These are phyloP conservation scores for Amanita muscaria DNA, from an alignment of 768 basidiomycete species.

Conservation along the genomic window DNA sequence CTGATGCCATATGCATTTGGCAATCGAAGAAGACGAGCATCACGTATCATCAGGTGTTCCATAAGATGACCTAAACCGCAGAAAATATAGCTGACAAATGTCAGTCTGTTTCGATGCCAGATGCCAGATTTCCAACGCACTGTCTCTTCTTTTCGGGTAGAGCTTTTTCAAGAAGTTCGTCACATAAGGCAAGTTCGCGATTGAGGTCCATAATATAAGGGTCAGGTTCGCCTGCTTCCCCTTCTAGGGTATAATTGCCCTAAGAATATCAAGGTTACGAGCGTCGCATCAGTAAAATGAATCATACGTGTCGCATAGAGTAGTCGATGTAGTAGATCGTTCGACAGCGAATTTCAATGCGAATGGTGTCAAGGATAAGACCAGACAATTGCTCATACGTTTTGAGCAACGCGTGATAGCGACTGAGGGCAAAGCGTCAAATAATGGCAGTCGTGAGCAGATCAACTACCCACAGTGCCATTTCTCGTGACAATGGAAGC, in stretches of 20 bases:
- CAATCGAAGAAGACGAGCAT: slow-evolving; percentile 59
- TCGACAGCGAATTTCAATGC: slow-evolving; percentile 82
- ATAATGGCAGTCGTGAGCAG: neutral
- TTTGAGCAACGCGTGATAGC: slow-evolving; percentile 83
- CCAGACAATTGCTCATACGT: slow-evolving; percentile 88
- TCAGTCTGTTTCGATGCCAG: neutral
- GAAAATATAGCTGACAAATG: slow-evolving; percentile 64
- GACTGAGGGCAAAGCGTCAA: slow-evolving; percentile 36
- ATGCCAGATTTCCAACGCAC: slow-evolving; percentile 34
- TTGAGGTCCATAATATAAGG: slow-evolving; percentile 84
- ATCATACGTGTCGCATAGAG: slow-evolving; percentile 62
- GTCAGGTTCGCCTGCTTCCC: slow-evolving; percentile 87
- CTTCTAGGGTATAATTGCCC: slow-evolving; percentile 80
- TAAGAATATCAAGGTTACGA: slow-evolving; percentile 22
- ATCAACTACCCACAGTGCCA: slow-evolving; percentile 63
- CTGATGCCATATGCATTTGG: slow-evolving; percentile 72
- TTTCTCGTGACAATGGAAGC: slow-evolving; percentile 79
- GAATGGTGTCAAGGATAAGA: slow-evolving; percentile 78
- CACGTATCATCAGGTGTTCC: slow-evolving; percentile 72
- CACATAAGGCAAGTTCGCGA: slow-evolving; percentile 63
- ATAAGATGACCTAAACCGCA: slow-evolving; percentile 78
- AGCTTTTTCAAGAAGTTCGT: slow-evolving; percentile 56
- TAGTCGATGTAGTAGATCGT: slow-evolving; percentile 74
- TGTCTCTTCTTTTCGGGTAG: slow-evolving; percentile 56
- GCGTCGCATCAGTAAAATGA: slow-evolving; percentile 7